Evolutionary conservation across 257 asterid species (phyloP).

Genomic region (Fraxinus quadrangulata): DNA sequence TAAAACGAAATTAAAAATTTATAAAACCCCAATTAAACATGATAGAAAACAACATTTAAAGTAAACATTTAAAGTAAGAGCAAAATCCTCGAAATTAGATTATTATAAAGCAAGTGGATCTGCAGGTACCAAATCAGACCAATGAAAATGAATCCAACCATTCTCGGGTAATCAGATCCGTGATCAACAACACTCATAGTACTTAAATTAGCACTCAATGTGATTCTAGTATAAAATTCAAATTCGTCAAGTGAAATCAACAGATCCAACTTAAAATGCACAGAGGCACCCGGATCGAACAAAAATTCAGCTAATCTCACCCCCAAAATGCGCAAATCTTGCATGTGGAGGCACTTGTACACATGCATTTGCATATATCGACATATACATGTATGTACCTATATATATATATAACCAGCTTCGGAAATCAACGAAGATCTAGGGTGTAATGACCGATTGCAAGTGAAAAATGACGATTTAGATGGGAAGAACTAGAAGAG

Average conservation of each 20-base stretch:
- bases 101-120: background rate
- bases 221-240: background rate
- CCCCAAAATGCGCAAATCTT: background rate
- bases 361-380: background rate
- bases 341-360: background rate
- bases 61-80: background rate
- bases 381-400: background rate
- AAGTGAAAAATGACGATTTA: background rate
- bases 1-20: no score
- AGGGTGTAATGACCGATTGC: background rate
- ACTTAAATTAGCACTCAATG: background rate
- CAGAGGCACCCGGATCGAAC: conserved; percentile 3
- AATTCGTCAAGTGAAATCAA: background rate
- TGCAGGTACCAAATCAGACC: background rate
- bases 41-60: background rate
- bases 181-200: background rate
- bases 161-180: background rate
- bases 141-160: background rate
- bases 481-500: background rate
- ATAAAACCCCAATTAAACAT: background rate
- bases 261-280: conserved; percentile 4
- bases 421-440: background rate
- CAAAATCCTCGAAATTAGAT: background rate
- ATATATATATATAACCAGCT: background rate
- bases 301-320: background rate